A percentile compares a stretch with the other conserved stretches of the same genome.
These are phyloP conservation scores for Incumbomyces delicatus DNA, from an alignment of 2,329 filamentous ascomycete species.

Conservation along the genomic window DNA sequence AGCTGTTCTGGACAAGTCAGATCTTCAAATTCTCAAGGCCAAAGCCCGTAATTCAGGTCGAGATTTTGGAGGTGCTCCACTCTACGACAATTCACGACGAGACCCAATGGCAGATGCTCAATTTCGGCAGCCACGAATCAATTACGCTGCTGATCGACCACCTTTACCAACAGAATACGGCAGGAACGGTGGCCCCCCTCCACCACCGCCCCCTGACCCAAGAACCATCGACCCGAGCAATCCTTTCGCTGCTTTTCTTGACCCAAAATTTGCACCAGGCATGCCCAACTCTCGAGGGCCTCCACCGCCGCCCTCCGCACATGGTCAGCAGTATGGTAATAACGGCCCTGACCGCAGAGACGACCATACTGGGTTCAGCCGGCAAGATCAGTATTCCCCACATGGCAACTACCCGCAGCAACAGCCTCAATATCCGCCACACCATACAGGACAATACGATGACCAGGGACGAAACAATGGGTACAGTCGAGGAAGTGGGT, in stretches of 20 bases:
- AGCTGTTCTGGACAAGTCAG: conserved; percentile 62
- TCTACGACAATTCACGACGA: conserved; percentile 37
- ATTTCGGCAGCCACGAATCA: conserved; percentile 36
- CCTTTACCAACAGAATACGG: conserved; percentile 7
- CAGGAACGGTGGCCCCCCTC: conserved; percentile 7
- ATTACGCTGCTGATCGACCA: conserved; percentile 37
- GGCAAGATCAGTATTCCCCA: conserved; percentile 22
- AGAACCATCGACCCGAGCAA: conserved; percentile 24
- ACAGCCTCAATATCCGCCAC: conserved; percentile 4
- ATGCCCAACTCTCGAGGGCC: conserved; percentile 27
- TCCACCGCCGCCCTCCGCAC: conserved; percentile 29
- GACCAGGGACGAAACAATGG: conserved; percentile 8
- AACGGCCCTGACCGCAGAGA: conserved; percentile 7
- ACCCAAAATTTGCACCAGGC: conserved; percentile 31
- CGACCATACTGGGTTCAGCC: conserved; percentile 17
- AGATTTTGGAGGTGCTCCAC: conserved; percentile 57
- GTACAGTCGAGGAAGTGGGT: conserved; percentile 8
- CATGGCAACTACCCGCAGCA: conserved; percentile 20
- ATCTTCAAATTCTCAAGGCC: conserved; percentile 62
- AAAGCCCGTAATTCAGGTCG: conserved; percentile 59
- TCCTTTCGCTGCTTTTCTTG: conserved; percentile 39
- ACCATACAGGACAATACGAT: conserved; percentile 3
- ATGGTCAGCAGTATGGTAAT: conserved; percentile 9
- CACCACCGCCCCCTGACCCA: conserved; percentile 8
- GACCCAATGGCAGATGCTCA: conserved; percentile 18